A percentile compares a stretch with the other conserved stretches of the same genome.
These are phyloP conservation scores for Lichtheimia corymbifera DNA, from an alignment of 371 early-diverging fungal genomes.

Conservation along the genomic window DNA sequence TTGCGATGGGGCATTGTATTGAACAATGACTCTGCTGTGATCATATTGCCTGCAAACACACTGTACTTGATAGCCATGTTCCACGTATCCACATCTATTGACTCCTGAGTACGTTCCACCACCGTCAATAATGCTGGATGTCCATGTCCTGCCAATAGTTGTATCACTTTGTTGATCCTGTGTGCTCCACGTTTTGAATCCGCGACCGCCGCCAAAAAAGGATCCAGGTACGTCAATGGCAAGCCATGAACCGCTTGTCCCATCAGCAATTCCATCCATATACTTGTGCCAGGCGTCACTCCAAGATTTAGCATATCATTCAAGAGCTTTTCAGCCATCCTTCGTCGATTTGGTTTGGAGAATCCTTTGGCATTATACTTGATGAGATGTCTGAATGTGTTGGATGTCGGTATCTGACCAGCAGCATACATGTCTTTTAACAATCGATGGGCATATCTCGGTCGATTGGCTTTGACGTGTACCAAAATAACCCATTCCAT, in stretches of 20 bases:
- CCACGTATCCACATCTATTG: conserved; percentile 12
- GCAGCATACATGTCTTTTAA: conserved; percentile 10
- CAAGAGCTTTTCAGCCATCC: conserved; percentile 5
- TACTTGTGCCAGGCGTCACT: conserved; percentile 2
- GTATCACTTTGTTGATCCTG: conserved; percentile 10
- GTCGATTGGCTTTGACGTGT: conserved; percentile 6
- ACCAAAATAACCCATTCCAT: conserved; percentile 16
- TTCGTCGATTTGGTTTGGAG: conserved; percentile 4
- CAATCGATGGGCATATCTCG: conserved; percentile 9
- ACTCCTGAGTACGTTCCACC: background rate
- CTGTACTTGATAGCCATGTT: conserved; percentile 9
- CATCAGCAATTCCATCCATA: conserved; percentile 19
- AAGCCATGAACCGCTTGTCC: conserved; percentile 8
- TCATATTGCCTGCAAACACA: conserved; percentile 10
- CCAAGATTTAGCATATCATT: conserved; percentile 18
- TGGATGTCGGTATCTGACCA: conserved; percentile 11
- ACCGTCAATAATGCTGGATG: conserved; percentile 10
- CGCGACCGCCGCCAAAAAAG: conserved; percentile 5
- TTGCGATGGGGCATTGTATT: background rate
- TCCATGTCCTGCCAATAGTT: conserved; percentile 11
- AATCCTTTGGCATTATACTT: conserved; percentile 15
- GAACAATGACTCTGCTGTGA: conserved; percentile 13
- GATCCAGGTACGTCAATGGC: background rate
- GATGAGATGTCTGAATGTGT: conserved; percentile 15
- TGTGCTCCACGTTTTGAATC: conserved; percentile 4